phyloP scores from a whole-genome alignment of 129 eudicot species.

The Artemisia tridentata region DNA sequence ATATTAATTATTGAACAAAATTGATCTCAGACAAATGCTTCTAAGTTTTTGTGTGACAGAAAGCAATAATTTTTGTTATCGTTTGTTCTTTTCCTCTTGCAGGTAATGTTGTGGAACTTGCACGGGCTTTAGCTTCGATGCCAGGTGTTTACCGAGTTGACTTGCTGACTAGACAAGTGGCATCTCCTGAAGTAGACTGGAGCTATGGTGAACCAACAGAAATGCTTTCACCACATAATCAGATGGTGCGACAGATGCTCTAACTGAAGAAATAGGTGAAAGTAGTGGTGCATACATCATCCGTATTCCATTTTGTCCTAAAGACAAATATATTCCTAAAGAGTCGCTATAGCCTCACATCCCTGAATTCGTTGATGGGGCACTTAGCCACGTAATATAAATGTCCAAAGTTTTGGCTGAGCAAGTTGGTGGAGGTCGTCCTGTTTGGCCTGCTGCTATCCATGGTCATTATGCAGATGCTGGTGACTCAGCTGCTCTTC shows the following conservation, averaged over 20 bases:
- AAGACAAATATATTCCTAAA: conserved; percentile 82
- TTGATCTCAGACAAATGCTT: neutral
- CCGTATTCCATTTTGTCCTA: conserved; percentile 94
- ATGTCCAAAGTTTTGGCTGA: conserved; percentile 98
- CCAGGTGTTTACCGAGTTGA: conserved; percentile 99
- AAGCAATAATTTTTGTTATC: neutral
- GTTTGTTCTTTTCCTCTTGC: conserved; percentile 10
- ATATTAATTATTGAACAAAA: neutral
- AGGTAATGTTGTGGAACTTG: conserved; percentile 98
- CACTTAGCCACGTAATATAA: conserved; percentile 75
- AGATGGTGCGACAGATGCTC: conserved; percentile 57
- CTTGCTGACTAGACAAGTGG: conserved; percentile 89
- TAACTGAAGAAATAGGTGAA: conserved; percentile 82
- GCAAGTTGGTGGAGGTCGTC: conserved; percentile 82
- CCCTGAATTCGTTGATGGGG: conserved; percentile 98
- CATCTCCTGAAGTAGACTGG: conserved; percentile 92
- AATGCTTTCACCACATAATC: conserved; percentile 80
- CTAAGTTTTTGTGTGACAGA: neutral
- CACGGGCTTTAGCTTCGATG: conserved; percentile 97
- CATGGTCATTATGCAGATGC: conserved; percentile 99
- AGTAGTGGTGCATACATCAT: conserved; percentile 95
- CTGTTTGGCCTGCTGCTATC: conserved; percentile 92
- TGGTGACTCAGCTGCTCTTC: too few species aligned
- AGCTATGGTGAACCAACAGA: conserved; percentile 98
- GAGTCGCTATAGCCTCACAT: conserved; percentile 90